Evolutionary conservation across 108 stramenopile species (phyloP), one percentile per base, ranked within the genome.

Genomic region (Pseudonitzschia delicatissima): DNA sequence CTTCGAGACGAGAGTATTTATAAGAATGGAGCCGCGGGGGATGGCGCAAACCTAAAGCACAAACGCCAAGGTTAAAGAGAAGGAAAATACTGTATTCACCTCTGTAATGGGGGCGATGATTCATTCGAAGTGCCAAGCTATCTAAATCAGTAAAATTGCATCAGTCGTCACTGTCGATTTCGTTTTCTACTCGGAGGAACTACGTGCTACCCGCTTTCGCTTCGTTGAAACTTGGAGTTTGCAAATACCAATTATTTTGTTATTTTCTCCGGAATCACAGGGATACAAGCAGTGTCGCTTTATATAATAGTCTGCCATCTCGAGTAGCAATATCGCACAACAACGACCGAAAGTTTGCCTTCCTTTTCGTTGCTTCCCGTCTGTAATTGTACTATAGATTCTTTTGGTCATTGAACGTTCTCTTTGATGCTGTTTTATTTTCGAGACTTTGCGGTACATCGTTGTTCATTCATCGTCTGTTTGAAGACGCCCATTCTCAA

Each of bases 1-100:
- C 61, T 70, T 60, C 71, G 80, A 20, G 80, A 81, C 44, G 71
- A 81, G 32, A 73, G 71, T 29, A 73, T 62, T 18, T 81, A 81
- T 49, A 34, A 57, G 25, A 34, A 67, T 33, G 65, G 64, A 5
- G 69, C 62, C 21, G 80, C 80, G 23, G 80, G 80, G 29, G 74
- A 81, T 44, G 80, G 80, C 9, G 75, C 80, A n/a, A 81, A 71
- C 50, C 66, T 59, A 50, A 67, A 58, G 29, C 53, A 72, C 45
- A 76, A 77, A 57, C 67, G 80, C 4, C 80, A 81, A 76, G 80
- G 80, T 27, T 81, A 29, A 72, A 15, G 53, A 29, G 35, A 48
- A 8, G 17, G 23, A 48, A 3, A 44, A 44, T 44, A 44, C 13
- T 5, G 2, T n/a, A 3, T n/a, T 13, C 6, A 44, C 2, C 2